Evolutionary conservation across 2,329 filamentous ascomycete species (phyloP).

Genomic region (Neofusicoccum kwambonambiense): DNA sequence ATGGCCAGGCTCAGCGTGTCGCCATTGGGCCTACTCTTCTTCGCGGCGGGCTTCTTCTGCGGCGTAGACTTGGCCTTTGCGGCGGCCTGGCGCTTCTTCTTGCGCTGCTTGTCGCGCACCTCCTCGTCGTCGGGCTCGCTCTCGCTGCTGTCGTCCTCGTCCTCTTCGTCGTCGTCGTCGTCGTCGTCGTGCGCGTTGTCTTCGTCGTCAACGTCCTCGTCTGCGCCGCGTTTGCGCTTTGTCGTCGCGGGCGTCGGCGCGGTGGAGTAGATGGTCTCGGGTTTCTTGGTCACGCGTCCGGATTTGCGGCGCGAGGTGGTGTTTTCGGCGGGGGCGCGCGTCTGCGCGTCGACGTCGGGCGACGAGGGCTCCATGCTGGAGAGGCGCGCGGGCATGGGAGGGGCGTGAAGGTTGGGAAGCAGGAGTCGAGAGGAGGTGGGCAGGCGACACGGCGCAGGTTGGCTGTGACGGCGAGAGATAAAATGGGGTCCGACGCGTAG

Average conservation of each 20-base stretch:
- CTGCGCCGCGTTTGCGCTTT: conserved; percentile 37
- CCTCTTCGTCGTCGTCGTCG: conserved; percentile 16
- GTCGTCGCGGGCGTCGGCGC: conserved; percentile 29
- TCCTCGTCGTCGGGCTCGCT: conserved; percentile 42
- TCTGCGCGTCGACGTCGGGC: conserved; percentile 19
- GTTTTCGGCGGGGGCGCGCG: conserved; percentile 16
- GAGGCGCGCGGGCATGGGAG: conserved; percentile 19
- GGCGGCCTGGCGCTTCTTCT: conserved; percentile 25
- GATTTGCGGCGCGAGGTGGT: conserved; percentile 36
- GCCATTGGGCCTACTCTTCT: conserved; percentile 56
- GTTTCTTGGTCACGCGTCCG: conserved; percentile 41
- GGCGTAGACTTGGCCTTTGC: conserved; percentile 23
- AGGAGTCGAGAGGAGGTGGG: neutral
- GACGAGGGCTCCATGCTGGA: conserved; percentile 22
- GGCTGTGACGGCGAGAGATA: conserved; percentile 6
- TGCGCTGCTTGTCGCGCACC: conserved; percentile 32
- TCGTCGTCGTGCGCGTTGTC: neutral
- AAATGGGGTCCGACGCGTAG: conserved; percentile 3
- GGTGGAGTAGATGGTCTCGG: conserved; percentile 32
- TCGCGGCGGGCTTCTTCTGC: conserved; percentile 43
- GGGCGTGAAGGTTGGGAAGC: neutral
- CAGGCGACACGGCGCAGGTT: neutral
- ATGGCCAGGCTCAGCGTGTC: conserved; percentile 54
- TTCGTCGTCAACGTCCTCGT: conserved; percentile 29
- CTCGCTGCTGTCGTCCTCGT: conserved; percentile 33